Evolutionary conservation across 2,329 filamentous ascomycete species (phyloP).

Genomic region (Rhinocladiella similis): DNA sequence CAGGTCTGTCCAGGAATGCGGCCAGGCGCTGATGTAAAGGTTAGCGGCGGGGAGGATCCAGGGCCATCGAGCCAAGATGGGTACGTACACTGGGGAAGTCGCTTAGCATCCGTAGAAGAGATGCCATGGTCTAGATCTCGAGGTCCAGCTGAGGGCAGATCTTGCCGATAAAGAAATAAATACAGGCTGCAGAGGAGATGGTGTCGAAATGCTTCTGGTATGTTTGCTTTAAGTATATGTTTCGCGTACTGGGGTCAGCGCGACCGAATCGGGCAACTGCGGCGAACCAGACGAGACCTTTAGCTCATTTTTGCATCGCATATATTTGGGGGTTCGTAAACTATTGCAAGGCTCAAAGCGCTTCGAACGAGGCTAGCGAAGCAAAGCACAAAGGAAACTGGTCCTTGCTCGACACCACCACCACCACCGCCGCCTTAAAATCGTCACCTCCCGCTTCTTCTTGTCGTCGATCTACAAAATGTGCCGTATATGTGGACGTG

Average conservation of each 20-base stretch:
- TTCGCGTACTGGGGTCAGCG: background rate
- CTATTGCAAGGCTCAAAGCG: background rate
- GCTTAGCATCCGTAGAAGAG: constrained; percentile 26
- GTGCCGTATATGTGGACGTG: constrained; percentile 30
- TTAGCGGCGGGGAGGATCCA: constrained; percentile 9
- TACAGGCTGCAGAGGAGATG: background rate
- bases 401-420: background rate
- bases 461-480: constrained; percentile 15
- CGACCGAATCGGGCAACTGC: constrained; percentile 1
- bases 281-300: background rate
- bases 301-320: background rate
- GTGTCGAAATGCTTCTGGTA: background rate
- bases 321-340: no score
- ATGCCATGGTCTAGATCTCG: constrained; percentile 25
- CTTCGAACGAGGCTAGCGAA: background rate
- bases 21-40: constrained; percentile 63
- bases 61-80: background rate
- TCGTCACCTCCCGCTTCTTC: background rate
- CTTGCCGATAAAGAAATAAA: background rate
- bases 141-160: background rate
- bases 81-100: constrained; percentile 29
- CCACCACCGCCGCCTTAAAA: background rate
- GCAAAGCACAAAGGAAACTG: background rate
- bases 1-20: constrained; percentile 81
- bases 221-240: background rate